These are phyloP conservation scores for Exsudoporus frostii DNA, from an alignment of 768 basidiomycete genomes.

Conservation along the genomic window DNA sequence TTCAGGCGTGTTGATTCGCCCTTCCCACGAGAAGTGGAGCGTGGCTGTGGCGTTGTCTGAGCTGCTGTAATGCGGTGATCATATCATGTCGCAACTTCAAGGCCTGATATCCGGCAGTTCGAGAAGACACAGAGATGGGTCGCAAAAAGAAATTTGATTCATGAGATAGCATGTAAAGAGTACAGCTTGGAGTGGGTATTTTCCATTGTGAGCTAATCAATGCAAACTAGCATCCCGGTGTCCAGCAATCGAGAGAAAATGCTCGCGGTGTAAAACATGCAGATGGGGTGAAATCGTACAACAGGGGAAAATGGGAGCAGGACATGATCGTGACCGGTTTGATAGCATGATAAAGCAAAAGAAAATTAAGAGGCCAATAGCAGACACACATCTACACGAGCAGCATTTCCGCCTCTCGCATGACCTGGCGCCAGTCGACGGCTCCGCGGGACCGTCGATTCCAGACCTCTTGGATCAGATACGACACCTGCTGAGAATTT, in stretches of 20 bases:
- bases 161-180: slow-evolving; percentile 12
- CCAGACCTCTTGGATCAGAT: slow-evolving; percentile 63
- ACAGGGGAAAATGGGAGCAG: slow-evolving; percentile 1
- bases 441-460: slow-evolving; percentile 35
- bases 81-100: not conserved
- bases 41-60: slow-evolving; percentile 17
- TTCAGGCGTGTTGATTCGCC: not conserved
- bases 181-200: slow-evolving; percentile 25
- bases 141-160: not conserved
- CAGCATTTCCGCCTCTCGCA: slow-evolving; percentile 50
- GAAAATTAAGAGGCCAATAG: not conserved
- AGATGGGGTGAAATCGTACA: slow-evolving; percentile 12
- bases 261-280: slow-evolving; percentile 8
- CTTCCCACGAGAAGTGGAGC: slow-evolving; percentile 17
- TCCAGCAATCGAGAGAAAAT: slow-evolving; percentile 17
- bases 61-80: slow-evolving; percentile 2
- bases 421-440: slow-evolving; percentile 61
- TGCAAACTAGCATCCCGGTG: slow-evolving; percentile 18
- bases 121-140: not conserved
- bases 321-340: not conserved
- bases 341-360: slow-evolving; percentile 3
- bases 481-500: slow-evolving; percentile 55
- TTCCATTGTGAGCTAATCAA: slow-evolving; percentile 16
- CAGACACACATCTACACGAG: slow-evolving; percentile 46
- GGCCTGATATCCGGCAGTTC: not conserved